phyloP scores from a whole-genome alignment of 1,284 basidiomycete species.

The Pulveroboletus sp. region DNA sequence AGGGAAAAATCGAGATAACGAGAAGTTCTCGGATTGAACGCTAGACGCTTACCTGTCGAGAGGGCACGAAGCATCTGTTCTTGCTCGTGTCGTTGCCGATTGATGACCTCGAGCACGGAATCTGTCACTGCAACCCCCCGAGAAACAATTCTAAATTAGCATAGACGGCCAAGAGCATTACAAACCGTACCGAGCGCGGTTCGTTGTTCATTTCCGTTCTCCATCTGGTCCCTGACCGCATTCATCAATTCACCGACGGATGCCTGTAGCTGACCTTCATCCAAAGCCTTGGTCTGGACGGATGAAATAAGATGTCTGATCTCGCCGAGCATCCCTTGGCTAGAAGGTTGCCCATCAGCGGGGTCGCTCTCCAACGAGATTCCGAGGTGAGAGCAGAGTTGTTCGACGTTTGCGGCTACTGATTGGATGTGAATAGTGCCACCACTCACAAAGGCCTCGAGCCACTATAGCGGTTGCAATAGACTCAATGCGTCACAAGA shows the following conservation, averaged over 20 bases:
- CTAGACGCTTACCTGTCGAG: slow-evolving; percentile 52
- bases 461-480: slow-evolving; percentile 55
- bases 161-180: neutral
- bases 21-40: neutral
- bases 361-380: slow-evolving; percentile 18
- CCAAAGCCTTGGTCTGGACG: slow-evolving; percentile 23
- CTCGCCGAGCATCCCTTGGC: slow-evolving; percentile 27
- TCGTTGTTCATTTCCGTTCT: slow-evolving; percentile 28
- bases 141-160: neutral
- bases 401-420: slow-evolving; percentile 60
- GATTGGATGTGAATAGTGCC: slow-evolving; percentile 69
- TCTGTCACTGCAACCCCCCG: slow-evolving; percentile 47
- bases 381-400: slow-evolving; percentile 54
- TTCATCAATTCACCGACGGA: slow-evolving; percentile 30
- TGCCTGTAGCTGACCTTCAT: slow-evolving; percentile 25
- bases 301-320: slow-evolving; percentile 31
- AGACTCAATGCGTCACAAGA: neutral
- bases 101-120: slow-evolving; percentile 59
- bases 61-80: slow-evolving; percentile 64
- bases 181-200: slow-evolving; percentile 30
- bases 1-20: neutral
- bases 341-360: neutral
- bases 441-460: slow-evolving; percentile 77
- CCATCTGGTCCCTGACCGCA: slow-evolving; percentile 32
- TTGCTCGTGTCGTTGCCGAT: slow-evolving; percentile 69